phyloP scores from a whole-genome alignment of 495 filamentous ascomycete species.

The Penicillium parvum region DNA sequence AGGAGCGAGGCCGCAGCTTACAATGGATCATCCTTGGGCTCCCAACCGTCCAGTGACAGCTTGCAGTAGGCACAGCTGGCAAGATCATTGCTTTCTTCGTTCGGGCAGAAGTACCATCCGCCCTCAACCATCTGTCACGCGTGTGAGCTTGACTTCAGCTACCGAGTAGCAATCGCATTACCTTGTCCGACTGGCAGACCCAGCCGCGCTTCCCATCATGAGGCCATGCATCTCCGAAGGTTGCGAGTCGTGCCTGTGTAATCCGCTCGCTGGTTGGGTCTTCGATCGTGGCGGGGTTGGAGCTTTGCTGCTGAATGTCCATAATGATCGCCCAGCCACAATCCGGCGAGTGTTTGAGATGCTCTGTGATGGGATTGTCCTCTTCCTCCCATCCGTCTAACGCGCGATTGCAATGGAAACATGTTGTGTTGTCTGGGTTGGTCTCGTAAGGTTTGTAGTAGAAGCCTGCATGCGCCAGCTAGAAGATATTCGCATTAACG shows the following conservation, averaged over 20 bases:
- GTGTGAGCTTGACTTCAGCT: conserved; percentile 15
- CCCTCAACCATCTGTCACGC: conserved; percentile 74
- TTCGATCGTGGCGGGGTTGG: conserved; percentile 57
- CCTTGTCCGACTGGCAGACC: conserved; percentile 83
- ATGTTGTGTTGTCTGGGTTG: conserved; percentile 81
- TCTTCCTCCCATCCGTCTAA: conserved; percentile 86
- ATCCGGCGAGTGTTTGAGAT: conserved; percentile 70
- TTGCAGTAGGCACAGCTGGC: conserved; percentile 85
- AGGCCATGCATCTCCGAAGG: conserved; percentile 76
- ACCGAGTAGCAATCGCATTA: conserved; percentile 27
- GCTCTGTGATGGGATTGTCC: conserved; percentile 77
- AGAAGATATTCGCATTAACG: conserved; percentile 9
- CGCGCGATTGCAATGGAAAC: conserved; percentile 74
- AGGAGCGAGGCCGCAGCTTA: conserved; percentile 41
- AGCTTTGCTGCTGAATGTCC: conserved; percentile 61
- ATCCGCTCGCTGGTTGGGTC: conserved; percentile 69
- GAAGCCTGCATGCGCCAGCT: conserved; percentile 90
- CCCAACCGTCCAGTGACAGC: conserved; percentile 85
- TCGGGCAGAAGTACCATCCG: conserved; percentile 91
- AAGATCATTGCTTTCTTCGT: conserved; percentile 72
- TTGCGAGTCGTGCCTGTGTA: conserved; percentile 69
- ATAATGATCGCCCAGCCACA: conserved; percentile 88
- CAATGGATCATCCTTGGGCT: conserved; percentile 82
- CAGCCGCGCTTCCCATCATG: conserved; percentile 85
- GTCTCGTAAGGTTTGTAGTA: conserved; percentile 71